Conservation (phyloP, 225 moss, liverwort and hornwort species). For the Anthoceros angustus region DNA sequence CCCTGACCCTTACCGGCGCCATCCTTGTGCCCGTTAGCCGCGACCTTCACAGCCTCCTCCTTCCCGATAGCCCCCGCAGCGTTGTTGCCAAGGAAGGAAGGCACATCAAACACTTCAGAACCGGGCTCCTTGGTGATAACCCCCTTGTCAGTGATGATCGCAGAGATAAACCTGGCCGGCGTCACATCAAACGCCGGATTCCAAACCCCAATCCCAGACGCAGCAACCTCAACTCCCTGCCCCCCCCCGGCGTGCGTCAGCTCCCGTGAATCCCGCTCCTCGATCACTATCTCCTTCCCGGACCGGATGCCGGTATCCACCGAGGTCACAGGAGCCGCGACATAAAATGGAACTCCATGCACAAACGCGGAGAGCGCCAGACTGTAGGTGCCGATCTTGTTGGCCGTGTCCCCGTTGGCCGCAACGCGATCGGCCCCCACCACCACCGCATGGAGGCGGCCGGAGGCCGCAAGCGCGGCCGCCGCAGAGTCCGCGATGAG, state of each 20-base stretch:
- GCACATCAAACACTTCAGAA: slow-evolving; percentile 38
- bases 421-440: slow-evolving; percentile 88
- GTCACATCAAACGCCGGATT: slow-evolving; percentile 94
- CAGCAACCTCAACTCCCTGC: slow-evolving; percentile 48
- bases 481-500: slow-evolving; percentile 90
- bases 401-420: slow-evolving; percentile 79
- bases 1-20: slow-evolving; percentile 17
- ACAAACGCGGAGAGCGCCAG: slow-evolving; percentile 58
- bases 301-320: slow-evolving; percentile 46
- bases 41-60: background rate
- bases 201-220: slow-evolving; percentile 69
- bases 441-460: slow-evolving; percentile 66
- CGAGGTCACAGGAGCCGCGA: slow-evolving; percentile 76
- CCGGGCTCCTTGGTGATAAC: slow-evolving; percentile 44
- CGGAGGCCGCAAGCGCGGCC: slow-evolving; percentile 45
- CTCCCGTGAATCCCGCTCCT: slow-evolving; percentile 57
- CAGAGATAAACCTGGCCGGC: slow-evolving; percentile 49
- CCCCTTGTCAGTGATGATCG: slow-evolving; percentile 71
- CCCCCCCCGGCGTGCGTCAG: slow-evolving; percentile 80
- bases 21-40: slow-evolving; percentile 5
- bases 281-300: slow-evolving; percentile 67
- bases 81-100: slow-evolving; percentile 19
- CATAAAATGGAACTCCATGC: slow-evolving; percentile 60
- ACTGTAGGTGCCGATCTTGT: slow-evolving; percentile 83
- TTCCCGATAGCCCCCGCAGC: slow-evolving; percentile 1